Percentiles rank a stretch among this genome's conserved stretches.
These are phyloP conservation scores for Wickerhamomyces sydowiorum DNA, from an alignment of 805 yeast species.

Conservation along the genomic window DNA sequence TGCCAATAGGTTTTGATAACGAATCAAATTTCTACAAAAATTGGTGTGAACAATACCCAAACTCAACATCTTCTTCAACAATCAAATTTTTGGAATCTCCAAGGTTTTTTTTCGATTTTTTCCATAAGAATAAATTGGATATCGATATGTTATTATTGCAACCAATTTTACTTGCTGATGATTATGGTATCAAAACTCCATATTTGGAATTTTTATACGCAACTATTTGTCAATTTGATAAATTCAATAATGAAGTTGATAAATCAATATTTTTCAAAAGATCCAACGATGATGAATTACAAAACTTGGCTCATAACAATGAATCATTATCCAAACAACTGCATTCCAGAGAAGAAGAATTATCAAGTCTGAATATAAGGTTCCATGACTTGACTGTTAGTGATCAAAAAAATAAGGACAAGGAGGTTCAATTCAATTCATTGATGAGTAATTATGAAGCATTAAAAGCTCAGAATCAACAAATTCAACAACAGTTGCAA, in stretches of 20 bases:
- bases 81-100: constrained; percentile 41
- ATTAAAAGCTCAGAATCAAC: not conserved
- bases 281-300: constrained; percentile 5
- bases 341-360: constrained; percentile 2
- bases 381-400: not conserved
- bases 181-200: constrained; percentile 79
- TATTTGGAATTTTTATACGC: constrained; percentile 86
- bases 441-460: not conserved
- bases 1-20: constrained; percentile 64
- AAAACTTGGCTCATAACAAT: constrained; percentile 3
- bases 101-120: constrained; percentile 60
- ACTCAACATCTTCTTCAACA: constrained; percentile 3
- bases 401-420: constrained; percentile 1
- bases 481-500: constrained; percentile 4
- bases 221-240: constrained; percentile 55
- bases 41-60: constrained; percentile 44
- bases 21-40: constrained; percentile 52
- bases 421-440: not conserved
- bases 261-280: constrained; percentile 20
- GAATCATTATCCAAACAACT: constrained; percentile 7
- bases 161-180: constrained; percentile 88
- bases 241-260: constrained; percentile 21
- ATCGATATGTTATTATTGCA: constrained; percentile 76
- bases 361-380: not conserved
- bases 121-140: constrained; percentile 49